A percentile compares a stretch with the other conserved stretches of the same genome.
phyloP scores from a whole-genome alignment of 768 basidiomycete species.

The Serpula lacrymans region DNA sequence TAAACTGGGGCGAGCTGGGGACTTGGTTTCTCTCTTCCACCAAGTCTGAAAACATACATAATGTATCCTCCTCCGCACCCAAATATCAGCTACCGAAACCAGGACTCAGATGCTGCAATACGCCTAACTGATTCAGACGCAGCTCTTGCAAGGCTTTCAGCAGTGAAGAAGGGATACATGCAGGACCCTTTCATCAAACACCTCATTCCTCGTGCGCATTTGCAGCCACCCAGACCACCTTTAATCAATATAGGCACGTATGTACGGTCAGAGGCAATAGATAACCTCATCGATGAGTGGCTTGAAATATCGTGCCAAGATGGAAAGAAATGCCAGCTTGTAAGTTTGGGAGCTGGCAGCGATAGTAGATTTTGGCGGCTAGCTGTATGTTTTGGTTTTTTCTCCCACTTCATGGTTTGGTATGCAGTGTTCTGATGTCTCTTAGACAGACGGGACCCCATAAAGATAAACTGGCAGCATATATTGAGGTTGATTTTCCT shows the following conservation, averaged over 20 bases:
- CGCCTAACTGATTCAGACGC: constrained; percentile 84
- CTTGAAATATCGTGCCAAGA: constrained; percentile 41
- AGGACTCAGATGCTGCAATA: constrained; percentile 57
- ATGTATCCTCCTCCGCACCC: constrained; percentile 1
- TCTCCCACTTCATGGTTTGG: not conserved
- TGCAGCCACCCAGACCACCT: constrained; percentile 64
- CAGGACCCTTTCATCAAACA: constrained; percentile 67
- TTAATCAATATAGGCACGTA: constrained; percentile 96
- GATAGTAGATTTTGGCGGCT: constrained; percentile 95
- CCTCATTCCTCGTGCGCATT: constrained; percentile 66
- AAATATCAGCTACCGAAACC: constrained; percentile 11
- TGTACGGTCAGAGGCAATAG: constrained; percentile 78
- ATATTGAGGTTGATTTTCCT: constrained; percentile 90
- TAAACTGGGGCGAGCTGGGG: no score
- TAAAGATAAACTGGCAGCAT: constrained; percentile 48
- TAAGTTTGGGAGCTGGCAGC: constrained; percentile 94
- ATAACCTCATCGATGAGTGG: constrained; percentile 69
- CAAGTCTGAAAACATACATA: no score
- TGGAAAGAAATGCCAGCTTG: constrained; percentile 68
- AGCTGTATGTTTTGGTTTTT: constrained; percentile 49
- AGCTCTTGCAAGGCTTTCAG: constrained; percentile 80
- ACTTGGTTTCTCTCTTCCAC: no score
- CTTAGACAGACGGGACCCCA: constrained; percentile 54
- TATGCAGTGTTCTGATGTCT: constrained; percentile 9
- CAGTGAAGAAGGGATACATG: constrained; percentile 76